Evolutionary conservation across 192 early-diverging fungal species (phyloP), one percentile per base, ranked within the genome.

Genomic region (Entophlyctis luteolus): DNA sequence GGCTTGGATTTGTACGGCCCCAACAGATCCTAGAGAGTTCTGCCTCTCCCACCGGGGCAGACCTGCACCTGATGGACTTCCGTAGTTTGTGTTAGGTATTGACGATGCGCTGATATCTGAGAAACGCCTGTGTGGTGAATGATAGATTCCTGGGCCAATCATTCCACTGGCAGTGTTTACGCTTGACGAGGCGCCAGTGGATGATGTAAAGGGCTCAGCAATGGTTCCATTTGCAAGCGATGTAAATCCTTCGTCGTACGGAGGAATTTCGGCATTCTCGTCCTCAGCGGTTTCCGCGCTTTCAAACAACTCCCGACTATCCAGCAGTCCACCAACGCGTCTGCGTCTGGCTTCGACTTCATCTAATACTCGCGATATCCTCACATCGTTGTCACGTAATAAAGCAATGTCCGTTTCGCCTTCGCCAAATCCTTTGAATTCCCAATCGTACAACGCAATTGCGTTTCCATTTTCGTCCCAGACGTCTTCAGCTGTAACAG

Each of bases 391-490:
- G 32, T 63, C 60, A 5, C 60, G 18, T 20, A 63, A n/a, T n/a
- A 63, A 31, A 6, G 60, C 60, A 16, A 63, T 32, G 34, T 63
- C 60, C 1, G 36, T 33, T 16, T 63, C 60, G 0, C 18, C 22
- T n/a, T n/a, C n/a, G 10, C 60, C 60, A 49, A 63, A 63, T 5
- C 60, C 60, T 10, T 49, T 31, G 10, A 63, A n/a, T 32, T 63
- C 60, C 60, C 60, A 63, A 31, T 63, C 60, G 35, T 49, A 63
- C 22, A 48, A n/a, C 8, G 60, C 60, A 33, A 63, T 33, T n/a
- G 47, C 60, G 29, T 63, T 63, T n/a, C 60, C 60, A 14, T 63
- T 47, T 32, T 63, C 60, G 50, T 63, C 60, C 60, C 60, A 63
- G 27, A 63, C 60, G 16, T 22, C 25, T 25, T 63, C 60, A 5